Base-by-base conservation (phyloP, 768 basidiomycete genomes). In the Termitomyces sp. region DNA sequence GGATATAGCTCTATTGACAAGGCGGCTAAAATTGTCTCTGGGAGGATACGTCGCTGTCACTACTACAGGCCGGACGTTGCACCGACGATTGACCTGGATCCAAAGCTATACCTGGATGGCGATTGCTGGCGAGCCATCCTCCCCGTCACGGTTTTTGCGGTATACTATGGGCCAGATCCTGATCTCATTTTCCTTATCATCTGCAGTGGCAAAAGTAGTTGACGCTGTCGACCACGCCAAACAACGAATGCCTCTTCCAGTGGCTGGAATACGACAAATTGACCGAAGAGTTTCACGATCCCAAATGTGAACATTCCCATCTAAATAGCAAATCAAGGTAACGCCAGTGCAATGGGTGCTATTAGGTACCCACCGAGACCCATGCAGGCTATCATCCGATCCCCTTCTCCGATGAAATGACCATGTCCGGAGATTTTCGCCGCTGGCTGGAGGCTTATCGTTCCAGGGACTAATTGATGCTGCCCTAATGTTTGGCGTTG, bases 301-400 rank as follows among this genome's bases (percentile, higher is more conserved):
- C 58, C 54, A 55, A 12, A 61, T 52, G 10, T 58, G 57, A 41
- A 61, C 25, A 32, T 55, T 34, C 1, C 60, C 60, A 31, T 55
- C 60, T 60, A 44, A 21, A 32, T 2, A 35, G 7, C 16, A 38
- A 27, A 43, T 6, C 4, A 16, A 49, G 35, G 4, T 17, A 34
- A 3, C 10, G 25, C 27, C 6, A 29, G 38, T 10, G 21, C 6
- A 41, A 23, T 27, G 9, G 6, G 19, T 8, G 29, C 8, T 41
- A 25, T 17, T 3, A 32, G 5, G 34, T 31, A 50, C 47, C 3
- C 27, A 58, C 60, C 60, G 6, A 32, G 41, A 40, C 44, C 60
- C 12, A 53, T 35, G 37, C 48, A 58, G 9, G 46, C 57, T 14
- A 61, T 45, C 56, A 61, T 57, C 50, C 55, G 14, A 42, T 61